Evolutionary conservation across 1,284 basidiomycete genomes (phyloP).

Genomic region (Cronartium quercuum): DNA sequence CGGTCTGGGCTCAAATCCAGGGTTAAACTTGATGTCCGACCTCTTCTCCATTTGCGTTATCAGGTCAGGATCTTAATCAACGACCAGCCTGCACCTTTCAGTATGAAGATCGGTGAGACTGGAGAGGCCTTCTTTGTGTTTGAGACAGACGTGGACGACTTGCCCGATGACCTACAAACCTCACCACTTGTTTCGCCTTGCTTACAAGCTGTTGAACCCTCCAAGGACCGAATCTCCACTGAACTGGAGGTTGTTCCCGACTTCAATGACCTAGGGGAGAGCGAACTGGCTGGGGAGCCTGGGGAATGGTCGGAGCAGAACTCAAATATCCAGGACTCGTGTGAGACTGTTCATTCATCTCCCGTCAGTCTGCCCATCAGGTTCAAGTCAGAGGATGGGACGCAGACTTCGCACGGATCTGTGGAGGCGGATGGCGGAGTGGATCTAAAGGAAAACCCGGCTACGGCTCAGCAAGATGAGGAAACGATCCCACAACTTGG

Average conservation of each 20-base stretch:
- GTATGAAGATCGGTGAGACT: conserved; percentile 98
- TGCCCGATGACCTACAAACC: conserved; percentile 88
- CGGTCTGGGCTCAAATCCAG: neutral
- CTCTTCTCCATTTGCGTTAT: neutral
- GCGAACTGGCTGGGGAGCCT: conserved; percentile 12
- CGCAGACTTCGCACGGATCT: neutral
- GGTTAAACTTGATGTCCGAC: neutral
- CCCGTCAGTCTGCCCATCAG: neutral
- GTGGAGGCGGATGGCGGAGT: neutral
- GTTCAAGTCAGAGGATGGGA: neutral
- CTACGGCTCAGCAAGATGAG: neutral
- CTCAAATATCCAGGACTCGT: neutral
- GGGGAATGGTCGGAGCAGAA: neutral
- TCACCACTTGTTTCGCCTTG: conserved; percentile 58
- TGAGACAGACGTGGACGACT: conserved; percentile 80
- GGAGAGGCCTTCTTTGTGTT: conserved; percentile 99
- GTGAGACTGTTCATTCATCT: neutral
- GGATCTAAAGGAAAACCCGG: neutral
- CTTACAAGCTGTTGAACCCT: conserved; percentile 41
- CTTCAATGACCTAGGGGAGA: conserved; percentile 32
- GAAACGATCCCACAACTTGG: neutral
- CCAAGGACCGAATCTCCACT: conserved; percentile 9
- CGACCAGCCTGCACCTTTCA: conserved; percentile 68
- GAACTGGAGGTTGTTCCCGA: conserved; percentile 20
- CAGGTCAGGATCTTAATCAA: conserved; percentile 55